A percentile compares a stretch with the other conserved stretches of the same genome.
Evolutionary conservation across 805 yeast genomes (phyloP).

Genomic region (Yamadazyma laniorum): DNA sequence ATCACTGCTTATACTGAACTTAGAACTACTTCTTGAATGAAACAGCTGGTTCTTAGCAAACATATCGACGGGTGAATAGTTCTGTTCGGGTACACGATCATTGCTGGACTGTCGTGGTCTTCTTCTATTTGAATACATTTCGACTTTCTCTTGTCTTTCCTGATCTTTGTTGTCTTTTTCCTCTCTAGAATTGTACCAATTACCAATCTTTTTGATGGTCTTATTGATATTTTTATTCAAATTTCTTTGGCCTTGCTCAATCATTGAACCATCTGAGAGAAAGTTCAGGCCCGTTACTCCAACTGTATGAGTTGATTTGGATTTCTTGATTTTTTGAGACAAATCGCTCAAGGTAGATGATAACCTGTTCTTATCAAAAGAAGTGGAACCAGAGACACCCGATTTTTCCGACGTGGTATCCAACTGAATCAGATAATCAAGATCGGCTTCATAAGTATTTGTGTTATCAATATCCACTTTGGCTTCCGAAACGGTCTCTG

Average conservation of each 20-base stretch:
- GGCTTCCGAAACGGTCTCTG: not conserved
- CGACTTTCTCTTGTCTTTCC: conserved; percentile 49
- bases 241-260: conserved; percentile 11
- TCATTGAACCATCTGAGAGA: conserved; percentile 26
- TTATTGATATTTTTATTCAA: conserved; percentile 15
- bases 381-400: conserved; percentile 9
- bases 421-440: not conserved
- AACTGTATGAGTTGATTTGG: conserved; percentile 20
- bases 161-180: conserved; percentile 11
- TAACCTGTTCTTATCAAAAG: conserved; percentile 13
- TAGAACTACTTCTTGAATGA: conserved; percentile 15
- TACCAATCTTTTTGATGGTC: conserved; percentile 59
- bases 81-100: conserved; percentile 2
- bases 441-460: not conserved
- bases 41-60: conserved; percentile 5
- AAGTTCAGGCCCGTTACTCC: conserved; percentile 25
- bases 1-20: conserved; percentile 13
- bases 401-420: conserved; percentile 1
- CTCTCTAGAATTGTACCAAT: conserved; percentile 49
- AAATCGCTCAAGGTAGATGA: conserved; percentile 24
- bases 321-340: conserved; percentile 24
- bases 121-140: conserved; percentile 65
- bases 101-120: conserved; percentile 22
- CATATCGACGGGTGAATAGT: conserved; percentile 7
- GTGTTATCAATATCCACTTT: not conserved